Conservation (phyloP, 2,329 filamentous ascomycete genomes). For the Colletotrichum sp. region DNA sequence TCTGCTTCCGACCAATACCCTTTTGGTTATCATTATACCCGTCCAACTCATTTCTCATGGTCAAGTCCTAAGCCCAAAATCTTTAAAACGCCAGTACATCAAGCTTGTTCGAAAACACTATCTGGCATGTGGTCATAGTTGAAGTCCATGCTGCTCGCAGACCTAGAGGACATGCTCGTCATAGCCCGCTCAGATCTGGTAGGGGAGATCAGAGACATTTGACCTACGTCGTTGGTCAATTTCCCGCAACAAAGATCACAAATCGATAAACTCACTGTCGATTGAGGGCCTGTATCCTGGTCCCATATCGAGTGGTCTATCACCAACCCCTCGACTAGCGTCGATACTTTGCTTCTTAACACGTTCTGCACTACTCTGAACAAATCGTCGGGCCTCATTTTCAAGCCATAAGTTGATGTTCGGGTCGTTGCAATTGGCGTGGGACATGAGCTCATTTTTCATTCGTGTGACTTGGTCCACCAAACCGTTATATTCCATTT, state of each 20-base stretch:
- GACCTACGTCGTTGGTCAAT: background rate
- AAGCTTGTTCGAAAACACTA: constrained; percentile 30
- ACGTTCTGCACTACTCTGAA: constrained; percentile 37
- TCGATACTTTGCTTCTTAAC: constrained; percentile 15
- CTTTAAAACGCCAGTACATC: background rate
- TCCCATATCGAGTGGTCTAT: background rate
- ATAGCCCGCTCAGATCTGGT: constrained; percentile 1
- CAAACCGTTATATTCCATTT: constrained; percentile 47
- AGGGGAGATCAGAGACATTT: constrained; percentile 19
- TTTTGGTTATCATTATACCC: background rate
- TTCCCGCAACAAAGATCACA: background rate
- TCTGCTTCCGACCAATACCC: background rate
- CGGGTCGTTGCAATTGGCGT: constrained; percentile 56
- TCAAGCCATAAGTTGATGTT: constrained; percentile 61
- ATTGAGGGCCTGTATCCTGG: constrained; percentile 3
- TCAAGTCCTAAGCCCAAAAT: background rate
- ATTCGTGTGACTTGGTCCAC: constrained; percentile 50
- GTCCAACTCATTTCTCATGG: background rate
- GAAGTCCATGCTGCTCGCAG: constrained; percentile 27
- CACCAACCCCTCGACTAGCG: background rate
- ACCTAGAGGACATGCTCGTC: constrained; percentile 17
- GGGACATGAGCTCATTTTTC: constrained; percentile 57
- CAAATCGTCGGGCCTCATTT: constrained; percentile 55
- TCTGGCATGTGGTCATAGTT: constrained; percentile 45
- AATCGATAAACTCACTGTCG: constrained; percentile 14